A percentile compares a stretch with the other conserved stretches of the same genome.
Conservation (phyloP, 2,329 filamentous ascomycete genomes). For the Colletotrichum zoysiae region DNA sequence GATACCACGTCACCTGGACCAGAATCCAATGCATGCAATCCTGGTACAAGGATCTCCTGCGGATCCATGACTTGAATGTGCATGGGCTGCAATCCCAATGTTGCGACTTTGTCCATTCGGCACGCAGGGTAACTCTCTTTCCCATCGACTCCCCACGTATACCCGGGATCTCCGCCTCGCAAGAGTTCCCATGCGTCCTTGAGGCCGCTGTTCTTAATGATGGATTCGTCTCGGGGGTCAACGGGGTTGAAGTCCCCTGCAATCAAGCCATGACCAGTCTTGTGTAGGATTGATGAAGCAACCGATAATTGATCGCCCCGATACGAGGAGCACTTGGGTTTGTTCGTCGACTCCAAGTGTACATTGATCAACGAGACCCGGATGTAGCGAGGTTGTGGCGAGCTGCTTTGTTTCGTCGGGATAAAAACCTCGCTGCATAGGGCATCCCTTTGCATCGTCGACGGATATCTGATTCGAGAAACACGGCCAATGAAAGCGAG, state of each 20-base stretch:
- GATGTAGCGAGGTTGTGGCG: slow-evolving; percentile 6
- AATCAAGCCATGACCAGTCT: slow-evolving; percentile 49
- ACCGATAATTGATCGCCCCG: slow-evolving; percentile 50
- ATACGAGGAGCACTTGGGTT: slow-evolving; percentile 43
- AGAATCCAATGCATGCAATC: neutral
- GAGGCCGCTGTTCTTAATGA: slow-evolving; percentile 50
- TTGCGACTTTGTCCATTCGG: slow-evolving; percentile 54
- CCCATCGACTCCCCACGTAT: slow-evolving; percentile 55
- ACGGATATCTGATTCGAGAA: slow-evolving; percentile 50
- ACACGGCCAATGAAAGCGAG: slow-evolving; percentile 46
- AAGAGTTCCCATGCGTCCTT: slow-evolving; percentile 52
- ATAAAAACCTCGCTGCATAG: slow-evolving; percentile 52
- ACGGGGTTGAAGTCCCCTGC: slow-evolving; percentile 58
- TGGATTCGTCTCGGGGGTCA: slow-evolving; percentile 49
- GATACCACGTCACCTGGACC: neutral
- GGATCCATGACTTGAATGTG: slow-evolving; percentile 45
- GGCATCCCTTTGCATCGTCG: slow-evolving; percentile 50
- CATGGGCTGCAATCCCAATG: slow-evolving; percentile 46
- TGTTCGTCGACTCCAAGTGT: slow-evolving; percentile 53
- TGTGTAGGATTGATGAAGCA: slow-evolving; percentile 45
- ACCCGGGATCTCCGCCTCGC: slow-evolving; percentile 48
- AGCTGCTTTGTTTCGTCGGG: slow-evolving; percentile 21
- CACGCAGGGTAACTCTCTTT: slow-evolving; percentile 48
- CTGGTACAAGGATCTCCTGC: slow-evolving; percentile 1
- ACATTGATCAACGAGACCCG: slow-evolving; percentile 53